phyloP scores from a whole-genome alignment of 176 grass and related monocot species.

The Metroxylon sagu region DNA sequence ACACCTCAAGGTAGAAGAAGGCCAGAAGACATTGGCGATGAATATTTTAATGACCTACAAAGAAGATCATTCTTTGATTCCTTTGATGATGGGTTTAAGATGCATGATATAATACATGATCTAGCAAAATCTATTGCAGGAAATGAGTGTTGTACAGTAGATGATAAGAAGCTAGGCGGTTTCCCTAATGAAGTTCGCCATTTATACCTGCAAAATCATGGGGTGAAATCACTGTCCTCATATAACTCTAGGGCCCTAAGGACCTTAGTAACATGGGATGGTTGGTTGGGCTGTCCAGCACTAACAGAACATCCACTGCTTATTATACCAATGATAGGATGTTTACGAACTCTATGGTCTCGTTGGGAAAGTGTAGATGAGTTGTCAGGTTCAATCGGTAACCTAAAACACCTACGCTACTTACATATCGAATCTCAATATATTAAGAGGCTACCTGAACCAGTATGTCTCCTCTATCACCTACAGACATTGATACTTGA shows the following conservation, averaged over 20 bases:
- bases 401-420: background rate
- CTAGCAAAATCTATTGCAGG: constrained; percentile 25
- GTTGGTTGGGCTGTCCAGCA: background rate
- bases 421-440: fast-evolving
- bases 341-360: background rate
- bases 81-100: background rate
- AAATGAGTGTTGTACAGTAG: background rate
- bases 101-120: constrained; percentile 49
- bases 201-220: background rate
- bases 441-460: too few relatives aligned
- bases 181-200: background rate
- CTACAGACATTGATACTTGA: too few relatives aligned
- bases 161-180: background rate
- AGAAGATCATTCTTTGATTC: constrained; percentile 25
- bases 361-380: background rate
- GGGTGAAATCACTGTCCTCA: background rate
- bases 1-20: background rate
- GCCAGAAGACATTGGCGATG: constrained; percentile 12
- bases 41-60: constrained; percentile 27
- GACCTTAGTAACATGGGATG: background rate
- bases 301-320: fast-evolving
- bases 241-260: background rate
- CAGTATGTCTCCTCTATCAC: too few relatives aligned
- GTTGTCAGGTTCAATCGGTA: background rate
- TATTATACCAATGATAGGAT: too few relatives aligned